Evolutionary conservation across 441 rosid genomes (phyloP).

Genomic region (Rhodomyrtus psidioides): DNA sequence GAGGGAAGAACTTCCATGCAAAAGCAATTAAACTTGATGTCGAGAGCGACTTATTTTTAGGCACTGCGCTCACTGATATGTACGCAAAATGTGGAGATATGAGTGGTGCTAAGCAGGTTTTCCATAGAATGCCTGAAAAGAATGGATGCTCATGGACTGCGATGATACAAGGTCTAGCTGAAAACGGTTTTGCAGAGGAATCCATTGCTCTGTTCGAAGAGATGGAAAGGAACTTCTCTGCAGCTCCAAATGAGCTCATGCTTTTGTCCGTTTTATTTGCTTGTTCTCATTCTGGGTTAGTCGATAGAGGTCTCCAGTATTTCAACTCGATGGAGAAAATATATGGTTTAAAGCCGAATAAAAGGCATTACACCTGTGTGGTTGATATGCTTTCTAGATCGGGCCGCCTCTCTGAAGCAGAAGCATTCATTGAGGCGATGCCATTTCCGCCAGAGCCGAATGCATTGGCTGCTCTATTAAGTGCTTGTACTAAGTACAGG

Average conservation of each 20-base stretch:
- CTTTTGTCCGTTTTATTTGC: constrained; percentile 51
- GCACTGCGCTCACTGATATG: constrained; percentile 56
- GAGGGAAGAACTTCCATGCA: constrained; percentile 51
- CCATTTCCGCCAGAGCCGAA: constrained; percentile 40
- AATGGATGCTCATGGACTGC: constrained; percentile 45
- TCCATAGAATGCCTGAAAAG: constrained; percentile 31
- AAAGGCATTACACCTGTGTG: constrained; percentile 40
- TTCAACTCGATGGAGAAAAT: constrained; percentile 34
- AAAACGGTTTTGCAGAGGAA: constrained; percentile 42
- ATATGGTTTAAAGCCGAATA: constrained; percentile 35
- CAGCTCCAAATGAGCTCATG: constrained; percentile 36
- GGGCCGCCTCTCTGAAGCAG: constrained; percentile 49
- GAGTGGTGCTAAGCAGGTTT: constrained; percentile 27
- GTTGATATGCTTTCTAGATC: constrained; percentile 60
- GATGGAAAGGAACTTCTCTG: constrained; percentile 22
- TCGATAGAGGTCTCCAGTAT: constrained; percentile 38
- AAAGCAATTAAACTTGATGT: constrained; percentile 40
- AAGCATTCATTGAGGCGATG: constrained; percentile 42
- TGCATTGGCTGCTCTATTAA: constrained; percentile 44
- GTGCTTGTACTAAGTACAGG: constrained; percentile 37
- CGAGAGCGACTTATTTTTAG: constrained; percentile 27
- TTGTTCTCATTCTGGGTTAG: constrained; percentile 52
- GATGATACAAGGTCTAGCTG: constrained; percentile 57
- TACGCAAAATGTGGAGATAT: constrained; percentile 64
- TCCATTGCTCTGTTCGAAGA: constrained; percentile 37